Evolutionary conservation across 768 basidiomycete genomes (phyloP).

Genomic region (Phaffia tasmanica): DNA sequence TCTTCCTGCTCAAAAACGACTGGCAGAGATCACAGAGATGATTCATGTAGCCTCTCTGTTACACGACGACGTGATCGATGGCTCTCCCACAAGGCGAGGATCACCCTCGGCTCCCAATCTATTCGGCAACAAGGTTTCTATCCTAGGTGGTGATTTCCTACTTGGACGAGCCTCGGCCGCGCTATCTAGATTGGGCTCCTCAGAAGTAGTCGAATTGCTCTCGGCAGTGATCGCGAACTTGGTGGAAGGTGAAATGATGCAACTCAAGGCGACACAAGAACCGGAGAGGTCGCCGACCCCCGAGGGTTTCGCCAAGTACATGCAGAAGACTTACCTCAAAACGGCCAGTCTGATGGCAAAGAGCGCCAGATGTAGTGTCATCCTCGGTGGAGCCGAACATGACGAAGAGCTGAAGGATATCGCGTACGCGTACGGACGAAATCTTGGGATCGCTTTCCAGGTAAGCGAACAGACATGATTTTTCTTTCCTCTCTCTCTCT

Average conservation of each 20-base stretch:
- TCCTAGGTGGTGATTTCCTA: conserved; percentile 91
- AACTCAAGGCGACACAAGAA: conserved; percentile 43
- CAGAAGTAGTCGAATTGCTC: conserved; percentile 85
- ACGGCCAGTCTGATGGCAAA: conserved; percentile 87
- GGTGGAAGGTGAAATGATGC: conserved; percentile 92
- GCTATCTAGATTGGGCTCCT: conserved; percentile 69
- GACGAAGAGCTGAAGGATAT: conserved; percentile 77
- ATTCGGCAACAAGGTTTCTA: conserved; percentile 84
- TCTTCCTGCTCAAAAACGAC: conserved; percentile 77
- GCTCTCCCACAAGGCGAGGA: conserved; percentile 58
- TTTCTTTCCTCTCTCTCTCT: neutral
- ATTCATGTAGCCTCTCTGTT: conserved; percentile 88
- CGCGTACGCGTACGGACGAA: conserved; percentile 81
- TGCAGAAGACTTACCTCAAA: conserved; percentile 87
- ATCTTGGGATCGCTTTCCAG: conserved; percentile 92
- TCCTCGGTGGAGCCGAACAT: conserved; percentile 62
- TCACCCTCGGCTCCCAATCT: conserved; percentile 57
- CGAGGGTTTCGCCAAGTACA: conserved; percentile 50
- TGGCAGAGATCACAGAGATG: conserved; percentile 97
- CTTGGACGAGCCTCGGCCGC: conserved; percentile 82
- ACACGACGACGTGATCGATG: conserved; percentile 81
- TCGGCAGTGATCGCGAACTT: conserved; percentile 84
- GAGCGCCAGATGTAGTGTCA: conserved; percentile 66
- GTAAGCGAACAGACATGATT: conserved; percentile 47
- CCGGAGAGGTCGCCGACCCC: conserved; percentile 30